Percentiles rank a stretch among this genome's conserved stretches.
Conservation (phyloP, 306 rosid species). For the Hippophae tibetana region DNA sequence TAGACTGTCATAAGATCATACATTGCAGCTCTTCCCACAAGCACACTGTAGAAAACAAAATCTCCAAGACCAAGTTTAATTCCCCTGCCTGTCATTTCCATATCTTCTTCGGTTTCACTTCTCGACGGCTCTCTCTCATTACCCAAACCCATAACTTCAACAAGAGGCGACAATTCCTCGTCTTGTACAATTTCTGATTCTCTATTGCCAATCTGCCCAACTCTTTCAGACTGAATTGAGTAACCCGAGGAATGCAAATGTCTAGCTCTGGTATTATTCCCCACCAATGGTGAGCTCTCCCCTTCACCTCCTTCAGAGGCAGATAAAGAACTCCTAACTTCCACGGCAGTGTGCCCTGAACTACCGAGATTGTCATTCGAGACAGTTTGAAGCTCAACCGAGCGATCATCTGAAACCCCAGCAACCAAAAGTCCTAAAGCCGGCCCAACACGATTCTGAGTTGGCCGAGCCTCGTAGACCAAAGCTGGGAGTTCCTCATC, state of each 20-base stretch:
- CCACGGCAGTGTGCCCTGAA: constrained; percentile 17
- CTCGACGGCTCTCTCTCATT: constrained; percentile 29
- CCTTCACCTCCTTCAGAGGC: constrained; percentile 22
- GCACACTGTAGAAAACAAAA: constrained; percentile 90
- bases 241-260: constrained; percentile 27
- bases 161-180: constrained; percentile 66
- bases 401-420: constrained; percentile 48
- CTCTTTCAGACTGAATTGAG: constrained; percentile 19
- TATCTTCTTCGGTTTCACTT: constrained; percentile 19
- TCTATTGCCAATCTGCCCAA: constrained; percentile 16
- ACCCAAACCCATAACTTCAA: constrained; percentile 30
- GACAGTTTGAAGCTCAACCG: constrained; percentile 66
- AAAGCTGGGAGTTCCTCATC: constrained; percentile 90
- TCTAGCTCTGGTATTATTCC: constrained; percentile 18
- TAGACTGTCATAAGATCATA: constrained; percentile 94
- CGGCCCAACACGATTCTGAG: constrained; percentile 23
- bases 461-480: constrained; percentile 84
- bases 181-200: constrained; percentile 26
- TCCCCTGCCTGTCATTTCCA: constrained; percentile 46
- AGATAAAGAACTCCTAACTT: constrained; percentile 6
- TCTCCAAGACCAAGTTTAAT: constrained; percentile 94
- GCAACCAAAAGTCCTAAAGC: constrained; percentile 44
- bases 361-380: constrained; percentile 15
- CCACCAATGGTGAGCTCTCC: constrained; percentile 57
- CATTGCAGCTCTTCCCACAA: constrained; percentile 96